phyloP scores from a whole-genome alignment of 306 rosid species.

The Herpetospermum pedunculosum region DNA sequence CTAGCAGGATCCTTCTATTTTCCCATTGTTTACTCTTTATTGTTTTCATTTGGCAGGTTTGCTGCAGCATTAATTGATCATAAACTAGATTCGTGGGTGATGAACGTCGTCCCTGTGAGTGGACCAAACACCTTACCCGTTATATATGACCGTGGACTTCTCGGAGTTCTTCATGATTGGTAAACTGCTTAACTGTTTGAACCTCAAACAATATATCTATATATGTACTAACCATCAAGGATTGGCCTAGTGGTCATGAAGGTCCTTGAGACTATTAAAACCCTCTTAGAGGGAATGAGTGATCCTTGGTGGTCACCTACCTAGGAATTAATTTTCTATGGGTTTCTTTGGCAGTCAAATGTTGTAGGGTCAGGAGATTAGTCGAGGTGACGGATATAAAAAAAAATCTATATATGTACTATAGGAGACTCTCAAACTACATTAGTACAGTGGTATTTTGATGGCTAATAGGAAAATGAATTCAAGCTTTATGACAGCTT shows the following conservation, averaged over 20 bases:
- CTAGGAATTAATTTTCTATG: too few species aligned
- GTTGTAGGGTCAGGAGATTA: too few species aligned
- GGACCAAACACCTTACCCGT: slow-evolving; percentile 94
- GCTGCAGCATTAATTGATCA: slow-evolving; percentile 62
- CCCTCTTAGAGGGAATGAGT: too few species aligned
- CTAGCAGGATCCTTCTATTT: background rate
- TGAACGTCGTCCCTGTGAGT: slow-evolving; percentile 91
- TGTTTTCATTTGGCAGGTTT: slow-evolving; percentile 48
- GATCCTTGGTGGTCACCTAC: too few species aligned
- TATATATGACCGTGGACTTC: slow-evolving; percentile 84
- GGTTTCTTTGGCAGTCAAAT: too few species aligned
- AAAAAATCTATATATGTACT: background rate
- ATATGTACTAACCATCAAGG: background rate
- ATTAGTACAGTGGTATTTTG: background rate
- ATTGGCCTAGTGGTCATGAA: too few species aligned
- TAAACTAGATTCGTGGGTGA: slow-evolving; percentile 66
- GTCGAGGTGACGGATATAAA: too few species aligned
- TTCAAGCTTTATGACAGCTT: background rate
- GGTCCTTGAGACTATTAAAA: too few species aligned
- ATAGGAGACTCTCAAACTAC: background rate
- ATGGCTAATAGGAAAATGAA: background rate
- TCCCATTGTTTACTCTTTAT: slow-evolving; percentile 11
- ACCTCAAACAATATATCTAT: background rate
- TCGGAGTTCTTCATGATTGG: slow-evolving; percentile 97
- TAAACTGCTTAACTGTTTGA: slow-evolving; percentile 17